Percentiles rank a stretch among this genome's conserved stretches.
Evolutionary conservation across 257 asterid species (phyloP).

Genomic region (Gynochthodes officinalis): DNA sequence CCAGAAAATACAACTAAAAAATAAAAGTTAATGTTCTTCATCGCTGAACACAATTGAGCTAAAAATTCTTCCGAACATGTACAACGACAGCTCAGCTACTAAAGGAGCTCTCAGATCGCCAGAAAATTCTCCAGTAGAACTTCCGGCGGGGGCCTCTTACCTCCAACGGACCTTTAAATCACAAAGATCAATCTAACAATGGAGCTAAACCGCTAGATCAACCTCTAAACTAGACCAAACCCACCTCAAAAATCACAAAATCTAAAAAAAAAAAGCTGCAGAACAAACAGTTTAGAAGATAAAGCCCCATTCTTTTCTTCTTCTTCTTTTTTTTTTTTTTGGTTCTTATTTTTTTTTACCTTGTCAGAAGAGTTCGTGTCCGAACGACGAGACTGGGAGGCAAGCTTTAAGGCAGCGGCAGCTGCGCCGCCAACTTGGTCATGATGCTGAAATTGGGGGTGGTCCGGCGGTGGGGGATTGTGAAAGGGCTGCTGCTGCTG

Average conservation of each 20-base stretch:
- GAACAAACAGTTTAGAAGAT: neutral
- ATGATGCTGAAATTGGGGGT: slow-evolving; percentile 33
- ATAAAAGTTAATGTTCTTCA: neutral
- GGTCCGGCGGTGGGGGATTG: slow-evolving; percentile 38
- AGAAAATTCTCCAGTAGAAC: slow-evolving; percentile 24
- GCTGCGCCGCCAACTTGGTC: slow-evolving; percentile 43
- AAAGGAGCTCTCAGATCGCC: slow-evolving; percentile 32
- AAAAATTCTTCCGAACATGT: slow-evolving; percentile 13
- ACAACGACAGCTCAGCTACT: slow-evolving; percentile 5
- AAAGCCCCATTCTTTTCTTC: neutral
- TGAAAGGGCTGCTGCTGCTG: slow-evolving; percentile 44
- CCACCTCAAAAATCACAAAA: slow-evolving; percentile 6
- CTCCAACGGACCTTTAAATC: slow-evolving; percentile 18
- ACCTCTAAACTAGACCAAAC: slow-evolving; percentile 12
- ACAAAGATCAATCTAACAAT: slow-evolving; percentile 34
- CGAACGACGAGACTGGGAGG: slow-evolving; percentile 38
- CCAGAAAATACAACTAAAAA: neutral
- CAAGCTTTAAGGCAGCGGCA: slow-evolving; percentile 44
- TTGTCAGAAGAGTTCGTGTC: slow-evolving; percentile 56
- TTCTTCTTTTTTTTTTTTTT: too few species aligned
- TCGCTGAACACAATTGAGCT: slow-evolving; percentile 15
- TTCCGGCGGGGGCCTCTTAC: slow-evolving; percentile 17
- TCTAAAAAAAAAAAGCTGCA: neutral
- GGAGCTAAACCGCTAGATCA: slow-evolving; percentile 32
- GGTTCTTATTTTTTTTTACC: slow-evolving; percentile 28